Evolutionary conservation across 139 green algal genomes (phyloP).

Genomic region (Pycnococcus provasolii): DNA sequence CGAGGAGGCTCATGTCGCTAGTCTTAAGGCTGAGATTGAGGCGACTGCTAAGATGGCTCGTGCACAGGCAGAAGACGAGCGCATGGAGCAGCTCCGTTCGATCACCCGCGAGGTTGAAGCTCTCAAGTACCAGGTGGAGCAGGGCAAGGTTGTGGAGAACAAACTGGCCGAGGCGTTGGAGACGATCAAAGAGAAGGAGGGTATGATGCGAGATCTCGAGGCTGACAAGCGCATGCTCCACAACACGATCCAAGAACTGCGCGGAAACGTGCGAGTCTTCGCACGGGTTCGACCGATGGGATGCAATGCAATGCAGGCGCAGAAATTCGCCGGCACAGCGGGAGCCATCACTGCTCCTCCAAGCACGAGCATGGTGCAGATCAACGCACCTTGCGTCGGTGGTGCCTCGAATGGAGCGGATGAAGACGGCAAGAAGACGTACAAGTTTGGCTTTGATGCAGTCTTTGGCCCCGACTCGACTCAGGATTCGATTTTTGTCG

Average conservation of each 20-base stretch:
- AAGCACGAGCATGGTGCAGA: conserved; percentile 1
- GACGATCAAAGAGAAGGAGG: not conserved
- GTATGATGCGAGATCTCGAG: conserved; percentile 44
- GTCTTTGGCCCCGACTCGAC: conserved; percentile 68
- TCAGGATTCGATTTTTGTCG: conserved; percentile 62
- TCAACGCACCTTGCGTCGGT: conserved; percentile 2
- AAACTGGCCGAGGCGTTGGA: not conserved
- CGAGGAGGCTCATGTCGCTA: conserved; percentile 5
- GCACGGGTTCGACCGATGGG: conserved; percentile 60
- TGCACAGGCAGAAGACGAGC: not conserved
- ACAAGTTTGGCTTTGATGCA: conserved; percentile 45
- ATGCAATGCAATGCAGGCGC: conserved; percentile 2
- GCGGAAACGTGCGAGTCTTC: conserved; percentile 93
- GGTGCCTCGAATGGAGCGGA: not conserved
- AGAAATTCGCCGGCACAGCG: not conserved
- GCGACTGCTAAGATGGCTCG: not conserved
- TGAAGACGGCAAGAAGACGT: not conserved
- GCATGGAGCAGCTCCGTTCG: not conserved
- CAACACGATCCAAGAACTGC: conserved; percentile 84
- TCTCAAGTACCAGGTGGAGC: not conserved
- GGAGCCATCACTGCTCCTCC: conserved; percentile 4
- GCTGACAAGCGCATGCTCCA: conserved; percentile 64
- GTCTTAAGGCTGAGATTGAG: conserved; percentile 27
- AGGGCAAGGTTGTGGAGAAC: conserved; percentile 2
- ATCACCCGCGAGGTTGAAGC: conserved; percentile 4